phyloP scores from a whole-genome alignment of 2,329 filamentous ascomycete species.

The Fonsecaea nubica region DNA sequence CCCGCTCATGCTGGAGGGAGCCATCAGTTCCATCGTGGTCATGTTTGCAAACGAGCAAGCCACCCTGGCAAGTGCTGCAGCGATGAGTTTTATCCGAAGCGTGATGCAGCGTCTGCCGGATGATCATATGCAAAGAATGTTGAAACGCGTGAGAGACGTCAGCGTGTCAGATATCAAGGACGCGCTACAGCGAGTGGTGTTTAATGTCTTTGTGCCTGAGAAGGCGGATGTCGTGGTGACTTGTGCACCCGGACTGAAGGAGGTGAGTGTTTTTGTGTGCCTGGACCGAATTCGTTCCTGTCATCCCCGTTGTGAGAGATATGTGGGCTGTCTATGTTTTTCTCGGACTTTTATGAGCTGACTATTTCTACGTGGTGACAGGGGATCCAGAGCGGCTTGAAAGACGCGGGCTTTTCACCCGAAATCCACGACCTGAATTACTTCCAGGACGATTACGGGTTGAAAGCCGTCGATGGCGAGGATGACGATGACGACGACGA shows the following conservation, averaged over 20 bases:
- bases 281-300: not conserved
- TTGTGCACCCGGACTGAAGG: conserved; percentile 81
- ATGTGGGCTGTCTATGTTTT: conserved; percentile 1
- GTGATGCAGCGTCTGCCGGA: conserved; percentile 77
- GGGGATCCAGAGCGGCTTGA: conserved; percentile 77
- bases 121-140: conserved; percentile 77
- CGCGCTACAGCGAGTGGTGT: conserved; percentile 74
- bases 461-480: conserved; percentile 68
- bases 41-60: conserved; percentile 85
- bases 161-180: conserved; percentile 76
- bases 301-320: not conserved
- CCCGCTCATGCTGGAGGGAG: conserved; percentile 81
- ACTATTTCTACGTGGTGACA: conserved; percentile 47
- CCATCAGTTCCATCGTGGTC: conserved; percentile 87
- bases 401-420: conserved; percentile 77
- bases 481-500: conserved; percentile 66
- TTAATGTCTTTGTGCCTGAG: conserved; percentile 79
- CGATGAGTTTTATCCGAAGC: conserved; percentile 80
- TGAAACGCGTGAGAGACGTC: conserved; percentile 78
- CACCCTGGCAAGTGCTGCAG: conserved; percentile 81
- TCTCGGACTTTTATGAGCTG: conserved; percentile 25
- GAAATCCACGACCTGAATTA: conserved; percentile 74
- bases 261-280: conserved; percentile 64
- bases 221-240: conserved; percentile 87
- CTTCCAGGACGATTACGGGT: conserved; percentile 89